Percentiles rank a stretch among this genome's conserved stretches.
These are phyloP conservation scores for Buddleja alternifolia DNA, from an alignment of 257 asterid genomes.

Conservation along the genomic window DNA sequence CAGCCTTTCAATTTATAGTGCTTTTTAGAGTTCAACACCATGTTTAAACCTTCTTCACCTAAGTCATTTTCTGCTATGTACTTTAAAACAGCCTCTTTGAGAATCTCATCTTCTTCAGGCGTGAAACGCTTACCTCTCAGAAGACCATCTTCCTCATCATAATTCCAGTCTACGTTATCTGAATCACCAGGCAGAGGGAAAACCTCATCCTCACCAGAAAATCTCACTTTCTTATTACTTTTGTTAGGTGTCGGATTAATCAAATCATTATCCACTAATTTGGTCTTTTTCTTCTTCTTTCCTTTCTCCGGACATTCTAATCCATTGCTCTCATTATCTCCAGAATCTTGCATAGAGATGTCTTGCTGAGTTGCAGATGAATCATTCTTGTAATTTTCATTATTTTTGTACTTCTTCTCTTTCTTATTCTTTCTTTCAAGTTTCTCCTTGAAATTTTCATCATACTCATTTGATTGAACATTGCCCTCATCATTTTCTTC, in stretches of 20 bases:
- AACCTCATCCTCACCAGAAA: constrained; percentile 47
- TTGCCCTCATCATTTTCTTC: constrained; percentile 22
- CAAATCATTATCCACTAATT: constrained; percentile 25
- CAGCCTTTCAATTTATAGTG: constrained; percentile 43
- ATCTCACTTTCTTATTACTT: constrained; percentile 52
- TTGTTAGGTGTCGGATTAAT: constrained; percentile 31
- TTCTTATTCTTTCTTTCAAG: constrained; percentile 27
- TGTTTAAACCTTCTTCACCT: constrained; percentile 53
- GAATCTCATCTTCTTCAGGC: constrained; percentile 45
- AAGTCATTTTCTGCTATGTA: constrained; percentile 41
- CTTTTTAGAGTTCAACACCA: constrained; percentile 40
- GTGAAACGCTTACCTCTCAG: constrained; percentile 55
- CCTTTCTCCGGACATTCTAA: constrained; percentile 18
- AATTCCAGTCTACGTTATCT: constrained; percentile 4
- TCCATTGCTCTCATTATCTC: constrained; percentile 17
- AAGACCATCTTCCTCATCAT: constrained; percentile 30
- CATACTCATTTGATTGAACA: constrained; percentile 15
- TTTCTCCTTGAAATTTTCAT: constrained; percentile 14
- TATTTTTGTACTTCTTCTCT: constrained; percentile 32
- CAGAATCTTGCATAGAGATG: constrained; percentile 8
- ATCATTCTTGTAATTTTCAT: constrained; percentile 22
- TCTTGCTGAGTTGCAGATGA: constrained; percentile 20
- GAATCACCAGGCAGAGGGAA: constrained; percentile 33
- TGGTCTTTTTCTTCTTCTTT: constrained; percentile 32
- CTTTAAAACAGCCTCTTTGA: constrained; percentile 44